Evolutionary conservation across 2,329 filamentous ascomycete species (phyloP).

Genomic region (Diplocarpon rosae): DNA sequence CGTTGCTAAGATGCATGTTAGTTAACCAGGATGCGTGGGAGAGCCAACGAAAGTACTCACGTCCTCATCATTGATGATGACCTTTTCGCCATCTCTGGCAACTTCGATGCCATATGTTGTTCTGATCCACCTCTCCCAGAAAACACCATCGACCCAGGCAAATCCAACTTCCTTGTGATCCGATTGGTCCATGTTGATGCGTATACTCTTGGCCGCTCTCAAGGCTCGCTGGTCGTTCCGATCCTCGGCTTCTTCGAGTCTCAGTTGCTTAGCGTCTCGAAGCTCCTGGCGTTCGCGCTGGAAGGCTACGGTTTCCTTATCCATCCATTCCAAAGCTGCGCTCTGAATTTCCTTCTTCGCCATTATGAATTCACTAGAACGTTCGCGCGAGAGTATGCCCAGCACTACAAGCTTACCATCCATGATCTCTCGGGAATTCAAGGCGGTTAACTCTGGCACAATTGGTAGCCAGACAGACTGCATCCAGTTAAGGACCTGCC

Average conservation of each 20-base stretch:
- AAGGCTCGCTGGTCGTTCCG: conserved; percentile 81
- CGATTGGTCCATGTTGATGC: conserved; percentile 80
- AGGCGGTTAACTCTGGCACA: conserved; percentile 82
- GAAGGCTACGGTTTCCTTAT: conserved; percentile 85
- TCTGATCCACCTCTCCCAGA: conserved; percentile 94
- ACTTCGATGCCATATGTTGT: conserved; percentile 92
- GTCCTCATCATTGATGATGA: conserved; percentile 95
- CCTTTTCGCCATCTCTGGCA: conserved; percentile 69
- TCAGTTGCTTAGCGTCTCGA: conserved; percentile 84
- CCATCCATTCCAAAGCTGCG: conserved; percentile 94
- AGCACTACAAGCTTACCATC: conserved; percentile 89
- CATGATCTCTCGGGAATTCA: conserved; percentile 92
- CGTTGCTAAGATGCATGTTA: conserved; percentile 54
- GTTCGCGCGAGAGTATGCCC: conserved; percentile 71
- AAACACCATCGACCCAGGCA: conserved; percentile 93
- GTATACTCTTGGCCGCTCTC: conserved; percentile 77
- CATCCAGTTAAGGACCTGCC: conserved; percentile 83
- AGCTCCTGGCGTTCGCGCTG: conserved; percentile 88
- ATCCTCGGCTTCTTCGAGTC: conserved; percentile 93
- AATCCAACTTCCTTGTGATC: conserved; percentile 85
- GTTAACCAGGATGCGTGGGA: conserved; percentile 13
- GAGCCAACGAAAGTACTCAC: conserved; percentile 44
- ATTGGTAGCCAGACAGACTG: conserved; percentile 91
- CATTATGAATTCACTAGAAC: conserved; percentile 65
- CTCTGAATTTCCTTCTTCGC: conserved; percentile 88